A percentile compares a stretch with the other conserved stretches of the same genome.
phyloP scores from a whole-genome alignment of 2,329 filamentous ascomycete genomes.

The Pseudogymnoascus sp. region DNA sequence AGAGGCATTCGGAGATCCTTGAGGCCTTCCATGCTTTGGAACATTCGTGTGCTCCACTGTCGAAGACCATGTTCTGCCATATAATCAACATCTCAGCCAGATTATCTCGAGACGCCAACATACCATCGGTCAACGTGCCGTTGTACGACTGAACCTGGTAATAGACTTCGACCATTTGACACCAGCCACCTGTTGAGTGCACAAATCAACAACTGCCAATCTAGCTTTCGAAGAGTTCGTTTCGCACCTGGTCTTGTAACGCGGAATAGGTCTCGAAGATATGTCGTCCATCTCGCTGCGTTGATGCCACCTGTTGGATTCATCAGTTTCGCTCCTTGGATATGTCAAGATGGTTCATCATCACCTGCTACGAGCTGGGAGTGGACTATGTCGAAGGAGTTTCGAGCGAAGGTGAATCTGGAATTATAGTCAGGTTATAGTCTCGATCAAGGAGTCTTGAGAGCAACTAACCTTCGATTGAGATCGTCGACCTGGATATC shows the following conservation, averaged over 20 bases:
- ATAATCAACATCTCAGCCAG: conserved; percentile 12
- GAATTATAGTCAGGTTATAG: background rate
- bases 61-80: conserved; percentile 51
- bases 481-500: conserved; percentile 53
- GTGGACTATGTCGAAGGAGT: conserved; percentile 75
- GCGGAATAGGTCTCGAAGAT: conserved; percentile 66
- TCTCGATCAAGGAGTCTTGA: background rate
- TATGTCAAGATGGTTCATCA: conserved; percentile 9
- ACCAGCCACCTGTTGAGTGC: conserved; percentile 53
- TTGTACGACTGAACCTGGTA: conserved; percentile 80
- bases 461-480: conserved; percentile 46
- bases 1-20: conserved; percentile 61
- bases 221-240: background rate
- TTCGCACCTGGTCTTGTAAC: conserved; percentile 51
- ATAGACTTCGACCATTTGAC: conserved; percentile 83
- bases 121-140: conserved; percentile 60
- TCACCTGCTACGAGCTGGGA: conserved; percentile 57
- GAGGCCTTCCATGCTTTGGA: conserved; percentile 49
- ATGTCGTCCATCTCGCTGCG: conserved; percentile 61
- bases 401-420: conserved; percentile 58
- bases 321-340: background rate
- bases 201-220: background rate
- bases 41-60: conserved; percentile 58
- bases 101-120: conserved; percentile 10
- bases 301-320: conserved; percentile 55